Evolutionary conservation across 208 protist species (phyloP), one percentile per base, ranked within the genome.

Genomic region (Leishmania guyanensis): DNA sequence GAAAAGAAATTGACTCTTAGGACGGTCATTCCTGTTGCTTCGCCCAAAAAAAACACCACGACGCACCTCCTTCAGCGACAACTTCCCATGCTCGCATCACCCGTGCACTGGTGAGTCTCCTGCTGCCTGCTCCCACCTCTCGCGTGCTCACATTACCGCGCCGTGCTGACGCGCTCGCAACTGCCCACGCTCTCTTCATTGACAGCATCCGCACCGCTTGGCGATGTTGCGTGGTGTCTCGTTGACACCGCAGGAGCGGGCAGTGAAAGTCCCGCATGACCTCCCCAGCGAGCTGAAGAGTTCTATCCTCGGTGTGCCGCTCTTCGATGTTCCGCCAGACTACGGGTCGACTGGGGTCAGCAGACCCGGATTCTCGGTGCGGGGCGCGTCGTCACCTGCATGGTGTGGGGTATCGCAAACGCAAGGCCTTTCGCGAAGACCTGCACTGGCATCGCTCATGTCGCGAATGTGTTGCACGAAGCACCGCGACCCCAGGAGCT

Each of bases 161-260:
- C 66, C 66, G 66, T 5, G 66, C 26, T 14, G 39, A 26, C 43
- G 66, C 22, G 66, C 39, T 48, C 26, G 6, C 10, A 65, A 10
- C 16, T 65, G 9, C 6, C 29, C 16, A 10, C 60, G 60, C 70
- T 20, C 50, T 8, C 46, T 39, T 22, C 17, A 39, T 43, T 22
- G 17, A 17, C 50, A 26, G 5, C 26, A 60, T 50, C 43, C 3
- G 16, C 50, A 29, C 12, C 36, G 33, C 20, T 3, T 8, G 43
- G 2, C 36, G n/a, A n/a, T 92, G 89, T 83, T 84, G 8, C 84
- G 89, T 36, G 86, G 89, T 71, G 78, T 86, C n/a, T 92, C 89
- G 26, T 71, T 92, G 3, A 72, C 79, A 20, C 89, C 89, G 43
- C 84, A 85, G 56, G 65, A 83, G 62, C 77, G 84, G 16, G 33